A percentile compares a stretch with the other conserved stretches of the same genome.
These are phyloP conservation scores for Amauroascus verrucosus DNA, from an alignment of 2,329 filamentous ascomycete species.

Conservation along the genomic window DNA sequence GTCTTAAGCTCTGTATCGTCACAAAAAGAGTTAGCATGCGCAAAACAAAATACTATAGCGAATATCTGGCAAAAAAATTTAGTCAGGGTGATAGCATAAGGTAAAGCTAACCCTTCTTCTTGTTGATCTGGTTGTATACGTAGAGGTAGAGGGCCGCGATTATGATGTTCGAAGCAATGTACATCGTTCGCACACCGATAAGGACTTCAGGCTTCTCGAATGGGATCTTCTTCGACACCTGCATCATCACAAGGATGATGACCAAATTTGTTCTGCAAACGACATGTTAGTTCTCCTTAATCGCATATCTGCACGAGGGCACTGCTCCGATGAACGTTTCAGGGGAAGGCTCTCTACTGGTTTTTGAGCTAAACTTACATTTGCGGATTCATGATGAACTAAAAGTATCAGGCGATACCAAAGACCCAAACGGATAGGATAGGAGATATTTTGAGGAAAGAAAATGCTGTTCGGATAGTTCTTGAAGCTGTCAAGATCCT, in stretches of 20 bases:
- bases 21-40: not conserved
- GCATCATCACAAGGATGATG: conserved; percentile 97
- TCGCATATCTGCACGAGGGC: not conserved
- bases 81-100: not conserved
- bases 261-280: conserved; percentile 69
- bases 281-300: conserved; percentile 14
- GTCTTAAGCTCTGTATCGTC: conserved; percentile 70
- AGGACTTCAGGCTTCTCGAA: conserved; percentile 77
- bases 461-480: not conserved
- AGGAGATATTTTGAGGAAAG: not conserved
- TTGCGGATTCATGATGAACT: conserved; percentile 23
- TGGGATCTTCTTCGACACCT: conserved; percentile 88
- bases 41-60: not conserved
- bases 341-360: not conserved
- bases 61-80: not conserved
- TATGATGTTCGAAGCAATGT: conserved; percentile 65
- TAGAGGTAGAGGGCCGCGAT: conserved; percentile 79
- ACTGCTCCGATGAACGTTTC: not conserved
- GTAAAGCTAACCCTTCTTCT: conserved; percentile 74
- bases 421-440: not conserved
- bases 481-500: not conserved
- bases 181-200: conserved; percentile 53
- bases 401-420: not conserved
- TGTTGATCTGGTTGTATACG: conserved; percentile 74
- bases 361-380: conserved; percentile 23